Percentiles rank a stretch among this genome's conserved stretches.
Conservation (phyloP, 1,139 yeast species). For the Hansenula anomala region DNA sequence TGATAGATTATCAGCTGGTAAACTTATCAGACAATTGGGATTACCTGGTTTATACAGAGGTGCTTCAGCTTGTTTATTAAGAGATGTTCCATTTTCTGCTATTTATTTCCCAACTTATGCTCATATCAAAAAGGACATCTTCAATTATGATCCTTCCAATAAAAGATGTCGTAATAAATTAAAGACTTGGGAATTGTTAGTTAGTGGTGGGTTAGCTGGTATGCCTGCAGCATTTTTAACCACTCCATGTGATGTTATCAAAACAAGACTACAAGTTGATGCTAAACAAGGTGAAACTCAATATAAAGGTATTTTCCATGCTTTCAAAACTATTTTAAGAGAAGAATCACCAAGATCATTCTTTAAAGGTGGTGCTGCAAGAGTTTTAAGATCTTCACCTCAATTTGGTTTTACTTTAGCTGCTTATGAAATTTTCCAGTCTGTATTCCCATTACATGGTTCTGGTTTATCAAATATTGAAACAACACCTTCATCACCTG, state of each 20-base stretch:
- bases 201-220: slow-evolving; percentile 94
- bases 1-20: slow-evolving; percentile 47
- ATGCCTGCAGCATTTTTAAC: slow-evolving; percentile 97
- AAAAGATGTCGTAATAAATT: slow-evolving; percentile 42
- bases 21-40: slow-evolving; percentile 77
- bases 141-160: slow-evolving; percentile 74
- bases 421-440: slow-evolving; percentile 83
- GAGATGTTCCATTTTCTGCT: slow-evolving; percentile 97
- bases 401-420: slow-evolving; percentile 98
- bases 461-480: slow-evolving; percentile 22
- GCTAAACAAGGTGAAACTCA: slow-evolving; percentile 71
- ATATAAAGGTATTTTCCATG: slow-evolving; percentile 74
- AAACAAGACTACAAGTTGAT: slow-evolving; percentile 90
- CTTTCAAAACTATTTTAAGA: slow-evolving; percentile 63
- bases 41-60: slow-evolving; percentile 86
- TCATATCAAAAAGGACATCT: slow-evolving; percentile 77
- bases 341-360: slow-evolving; percentile 83
- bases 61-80: slow-evolving; percentile 81
- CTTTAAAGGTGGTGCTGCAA: slow-evolving; percentile 95
- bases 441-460: slow-evolving; percentile 44
- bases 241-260: slow-evolving; percentile 94
- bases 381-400: slow-evolving; percentile 93
- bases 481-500: slow-evolving; percentile 7
- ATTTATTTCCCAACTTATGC: slow-evolving; percentile 98
- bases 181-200: slow-evolving; percentile 76